Base-by-base conservation (phyloP, 495 filamentous ascomycete genomes). In the Neurospora terricola region DNA sequence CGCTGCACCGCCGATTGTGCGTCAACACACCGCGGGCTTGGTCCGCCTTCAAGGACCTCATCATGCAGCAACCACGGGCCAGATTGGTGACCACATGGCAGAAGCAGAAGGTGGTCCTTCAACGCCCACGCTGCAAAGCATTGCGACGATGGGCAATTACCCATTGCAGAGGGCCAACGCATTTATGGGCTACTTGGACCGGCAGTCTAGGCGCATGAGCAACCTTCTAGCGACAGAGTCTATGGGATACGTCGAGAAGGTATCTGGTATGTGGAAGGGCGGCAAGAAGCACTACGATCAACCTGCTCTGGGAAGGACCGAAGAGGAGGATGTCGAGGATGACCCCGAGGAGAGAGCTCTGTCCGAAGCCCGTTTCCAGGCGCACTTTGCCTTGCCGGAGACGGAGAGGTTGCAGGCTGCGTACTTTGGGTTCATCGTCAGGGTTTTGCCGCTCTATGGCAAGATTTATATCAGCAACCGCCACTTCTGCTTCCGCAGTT, bases 241-340 rank as follows among this genome's bases (percentile, higher is more conserved):
- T 3, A 98, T 97, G 93, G 93, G 93, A 21, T 99, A 99, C 79
- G 90, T 97, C 38, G 95, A 97, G 76, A 97, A 97, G 78, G 94
- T 98, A 0, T 97, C 94, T 5, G 96, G 94, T 43, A 98, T 98
- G 93, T 96, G 96, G 92, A 91, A 93, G 72, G 96, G 96, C 38
- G 93, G 93, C 21, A 90, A 91, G 78, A 92, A 90, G 77, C 96
- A 99, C 80, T 99, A 98, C 76, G 88, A 91, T 23, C 91, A 95
- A 38, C 87, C 87, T 4, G 87, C 91, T 77, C 92, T 89, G 43
- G 82, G 93, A 34, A 82, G 89, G 48, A 84, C 91, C 3, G 88
- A 93, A 72, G 86, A 90, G 42, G 85, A 86, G 38, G 87, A 88
- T 18, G 75, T 78, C n/a, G 86, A 84, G 30, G 86, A 88, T 36